Evolutionary conservation across 805 yeast genomes (phyloP).

Genomic region (Starmerella geochares): DNA sequence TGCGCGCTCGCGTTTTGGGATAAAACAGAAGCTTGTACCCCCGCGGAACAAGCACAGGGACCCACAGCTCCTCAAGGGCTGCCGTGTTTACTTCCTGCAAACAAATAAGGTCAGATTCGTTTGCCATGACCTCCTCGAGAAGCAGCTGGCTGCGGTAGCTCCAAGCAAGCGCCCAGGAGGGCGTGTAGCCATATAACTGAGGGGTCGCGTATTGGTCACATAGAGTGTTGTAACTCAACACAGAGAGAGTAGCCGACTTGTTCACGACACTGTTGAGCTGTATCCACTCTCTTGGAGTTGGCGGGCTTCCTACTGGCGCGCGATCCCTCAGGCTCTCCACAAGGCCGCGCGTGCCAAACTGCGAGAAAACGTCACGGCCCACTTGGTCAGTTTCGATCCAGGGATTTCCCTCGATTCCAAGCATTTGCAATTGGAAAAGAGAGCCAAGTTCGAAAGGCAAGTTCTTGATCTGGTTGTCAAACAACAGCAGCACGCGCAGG

Average conservation of each 20-base stretch:
- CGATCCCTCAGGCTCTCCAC: slow-evolving; percentile 73
- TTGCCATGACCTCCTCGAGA: slow-evolving; percentile 57
- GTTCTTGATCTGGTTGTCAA: slow-evolving; percentile 69
- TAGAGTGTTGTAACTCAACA: slow-evolving; percentile 79
- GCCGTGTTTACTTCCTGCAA: slow-evolving; percentile 91
- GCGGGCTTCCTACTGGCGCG: slow-evolving; percentile 55
- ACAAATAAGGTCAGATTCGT: slow-evolving; percentile 69
- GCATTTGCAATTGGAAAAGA: slow-evolving; percentile 67
- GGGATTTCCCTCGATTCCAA: slow-evolving; percentile 92
- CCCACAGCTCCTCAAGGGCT: slow-evolving; percentile 79
- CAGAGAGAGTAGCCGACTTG: slow-evolving; percentile 44
- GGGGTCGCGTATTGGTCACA: slow-evolving; percentile 95
- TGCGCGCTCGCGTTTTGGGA: slow-evolving; percentile 83
- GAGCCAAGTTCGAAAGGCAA: slow-evolving; percentile 82
- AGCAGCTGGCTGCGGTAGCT: slow-evolving; percentile 71
- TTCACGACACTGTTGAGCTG: slow-evolving; percentile 71
- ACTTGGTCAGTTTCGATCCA: slow-evolving; percentile 42
- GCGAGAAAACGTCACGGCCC: slow-evolving; percentile 56
- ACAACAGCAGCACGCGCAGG: slow-evolving; percentile 69
- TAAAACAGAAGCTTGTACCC: slow-evolving; percentile 79
- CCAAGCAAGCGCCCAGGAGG: slow-evolving; percentile 96
- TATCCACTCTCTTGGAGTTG: slow-evolving; percentile 75
- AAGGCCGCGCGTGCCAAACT: slow-evolving; percentile 75
- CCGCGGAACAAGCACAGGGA: slow-evolving; percentile 54
- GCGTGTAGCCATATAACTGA: slow-evolving; percentile 84